Evolutionary conservation across 345 rosid species (phyloP).

Genomic region (Ceriops zippeliana): DNA sequence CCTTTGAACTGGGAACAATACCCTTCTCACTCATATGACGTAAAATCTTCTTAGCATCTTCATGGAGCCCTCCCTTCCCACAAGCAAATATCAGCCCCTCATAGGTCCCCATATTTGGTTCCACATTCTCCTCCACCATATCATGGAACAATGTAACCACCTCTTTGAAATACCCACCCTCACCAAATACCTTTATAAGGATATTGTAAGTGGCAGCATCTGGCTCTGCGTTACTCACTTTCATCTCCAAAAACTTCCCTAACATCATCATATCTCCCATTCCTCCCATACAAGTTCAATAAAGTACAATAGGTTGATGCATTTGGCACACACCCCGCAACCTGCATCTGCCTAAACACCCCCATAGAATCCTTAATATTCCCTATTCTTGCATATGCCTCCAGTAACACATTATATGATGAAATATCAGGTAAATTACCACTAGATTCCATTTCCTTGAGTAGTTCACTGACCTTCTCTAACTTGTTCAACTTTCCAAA

Average conservation of each 20-base stretch:
- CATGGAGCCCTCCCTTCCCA: constrained; percentile 87
- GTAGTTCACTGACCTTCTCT: constrained; percentile 64
- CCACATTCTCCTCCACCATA: constrained; percentile 89
- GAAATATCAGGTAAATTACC: constrained; percentile 80
- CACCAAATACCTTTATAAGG: constrained; percentile 78
- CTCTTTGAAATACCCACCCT: constrained; percentile 97
- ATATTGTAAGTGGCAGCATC: constrained; percentile 82
- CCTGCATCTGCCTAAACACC: constrained; percentile 89
- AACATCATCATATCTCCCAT: constrained; percentile 81
- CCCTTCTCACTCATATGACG: constrained; percentile 73
- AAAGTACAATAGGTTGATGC: constrained; percentile 67
- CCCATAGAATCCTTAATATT: constrained; percentile 69
- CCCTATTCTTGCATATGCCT: constrained; percentile 66
- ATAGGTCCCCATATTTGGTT: constrained; percentile 81
- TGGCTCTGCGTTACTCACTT: constrained; percentile 78
- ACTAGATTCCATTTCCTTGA: constrained; percentile 73
- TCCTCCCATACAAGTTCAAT: constrained; percentile 74
- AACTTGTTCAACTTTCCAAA: constrained; percentile 62
- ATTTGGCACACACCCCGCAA: constrained; percentile 72
- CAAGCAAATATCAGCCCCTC: constrained; percentile 88
- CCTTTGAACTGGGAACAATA: constrained; percentile 77
- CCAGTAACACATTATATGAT: constrained; percentile 78
- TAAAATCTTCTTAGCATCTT: constrained; percentile 71
- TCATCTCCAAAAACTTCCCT: constrained; percentile 94
- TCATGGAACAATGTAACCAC: constrained; percentile 91